Conservation (phyloP, 2,329 filamentous ascomycete genomes). For the Ceratocystis ficicola region DNA sequence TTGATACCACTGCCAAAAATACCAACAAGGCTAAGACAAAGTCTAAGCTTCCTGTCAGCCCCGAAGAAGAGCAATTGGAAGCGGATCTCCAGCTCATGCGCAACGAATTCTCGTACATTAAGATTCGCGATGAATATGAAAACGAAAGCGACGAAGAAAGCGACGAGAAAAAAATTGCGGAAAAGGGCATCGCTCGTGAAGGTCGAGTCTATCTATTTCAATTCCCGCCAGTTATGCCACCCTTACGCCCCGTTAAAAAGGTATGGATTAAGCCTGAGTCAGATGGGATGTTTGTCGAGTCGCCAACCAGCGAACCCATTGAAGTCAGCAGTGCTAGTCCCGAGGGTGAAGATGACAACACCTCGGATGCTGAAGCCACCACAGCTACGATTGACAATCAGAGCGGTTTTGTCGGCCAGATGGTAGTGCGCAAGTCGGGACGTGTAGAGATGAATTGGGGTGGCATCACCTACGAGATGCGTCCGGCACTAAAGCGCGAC, state of each 20-base stretch:
- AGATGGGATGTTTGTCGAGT: conserved; percentile 16
- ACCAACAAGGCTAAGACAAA: conserved; percentile 21
- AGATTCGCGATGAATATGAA: conserved; percentile 15
- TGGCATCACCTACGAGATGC: conserved; percentile 42
- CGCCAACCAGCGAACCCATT: conserved; percentile 22
- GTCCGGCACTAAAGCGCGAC: conserved; percentile 39
- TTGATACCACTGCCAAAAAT: conserved; percentile 26
- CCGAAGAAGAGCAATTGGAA: conserved; percentile 28
- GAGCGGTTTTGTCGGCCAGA: conserved; percentile 48
- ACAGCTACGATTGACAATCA: conserved; percentile 34
- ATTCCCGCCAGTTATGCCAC: conserved; percentile 49
- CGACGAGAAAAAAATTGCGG: conserved; percentile 22
- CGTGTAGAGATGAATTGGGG: conserved; percentile 53
- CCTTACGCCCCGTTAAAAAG: conserved; percentile 31
- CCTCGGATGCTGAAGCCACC: conserved; percentile 25
- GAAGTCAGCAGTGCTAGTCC: conserved; percentile 1
- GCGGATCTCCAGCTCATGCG: conserved; percentile 34
- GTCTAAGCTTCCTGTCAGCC: conserved; percentile 21
- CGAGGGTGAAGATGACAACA: conserved; percentile 29
- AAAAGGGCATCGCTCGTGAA: conserved; percentile 28
- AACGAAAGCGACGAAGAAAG: conserved; percentile 21
- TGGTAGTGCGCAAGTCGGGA: conserved; percentile 50
- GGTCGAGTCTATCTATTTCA: conserved; percentile 53
- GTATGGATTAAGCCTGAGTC: conserved; percentile 19
- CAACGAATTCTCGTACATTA: conserved; percentile 29